Conservation (phyloP, 768 basidiomycete genomes). For the Suillus subalutaceus region DNA sequence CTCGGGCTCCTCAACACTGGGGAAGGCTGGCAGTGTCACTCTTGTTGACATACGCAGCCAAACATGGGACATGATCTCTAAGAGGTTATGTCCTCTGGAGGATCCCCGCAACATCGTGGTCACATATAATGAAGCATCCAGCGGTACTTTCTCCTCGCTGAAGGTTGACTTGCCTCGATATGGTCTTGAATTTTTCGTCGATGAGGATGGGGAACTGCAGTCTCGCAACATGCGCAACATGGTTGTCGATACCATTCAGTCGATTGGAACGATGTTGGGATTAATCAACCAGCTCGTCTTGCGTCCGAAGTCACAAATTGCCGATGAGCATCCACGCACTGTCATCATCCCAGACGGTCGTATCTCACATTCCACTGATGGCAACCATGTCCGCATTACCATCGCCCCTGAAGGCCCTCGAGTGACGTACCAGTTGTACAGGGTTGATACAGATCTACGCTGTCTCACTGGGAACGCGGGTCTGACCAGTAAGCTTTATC, state of each 20-base stretch:
- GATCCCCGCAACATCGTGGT: slow-evolving; percentile 26
- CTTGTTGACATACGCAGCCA: slow-evolving; percentile 32
- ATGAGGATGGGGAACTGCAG: slow-evolving; percentile 35
- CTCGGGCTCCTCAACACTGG: slow-evolving; percentile 14
- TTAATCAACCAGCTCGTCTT: slow-evolving; percentile 44
- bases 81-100: slow-evolving; percentile 30
- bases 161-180: slow-evolving; percentile 42
- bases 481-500: slow-evolving; percentile 37
- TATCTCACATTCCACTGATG: slow-evolving; percentile 16
- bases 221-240: slow-evolving; percentile 45
- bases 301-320: slow-evolving; percentile 25
- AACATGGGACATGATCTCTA: slow-evolving; percentile 31
- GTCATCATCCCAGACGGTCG: slow-evolving; percentile 45
- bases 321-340: slow-evolving; percentile 16
- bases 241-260: slow-evolving; percentile 45
- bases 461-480: slow-evolving; percentile 30
- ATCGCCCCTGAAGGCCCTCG: slow-evolving; percentile 8
- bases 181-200: slow-evolving; percentile 42
- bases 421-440: slow-evolving; percentile 32
- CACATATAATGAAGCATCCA: not conserved
- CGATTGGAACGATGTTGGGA: slow-evolving; percentile 47
- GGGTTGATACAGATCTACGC: slow-evolving; percentile 33
- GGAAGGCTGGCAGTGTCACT: slow-evolving; percentile 2
- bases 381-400: slow-evolving; percentile 22
- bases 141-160: slow-evolving; percentile 18